These are phyloP conservation scores for Pseudonitzschia pungens DNA, from an alignment of 108 stramenopile genomes.

Conservation along the genomic window DNA sequence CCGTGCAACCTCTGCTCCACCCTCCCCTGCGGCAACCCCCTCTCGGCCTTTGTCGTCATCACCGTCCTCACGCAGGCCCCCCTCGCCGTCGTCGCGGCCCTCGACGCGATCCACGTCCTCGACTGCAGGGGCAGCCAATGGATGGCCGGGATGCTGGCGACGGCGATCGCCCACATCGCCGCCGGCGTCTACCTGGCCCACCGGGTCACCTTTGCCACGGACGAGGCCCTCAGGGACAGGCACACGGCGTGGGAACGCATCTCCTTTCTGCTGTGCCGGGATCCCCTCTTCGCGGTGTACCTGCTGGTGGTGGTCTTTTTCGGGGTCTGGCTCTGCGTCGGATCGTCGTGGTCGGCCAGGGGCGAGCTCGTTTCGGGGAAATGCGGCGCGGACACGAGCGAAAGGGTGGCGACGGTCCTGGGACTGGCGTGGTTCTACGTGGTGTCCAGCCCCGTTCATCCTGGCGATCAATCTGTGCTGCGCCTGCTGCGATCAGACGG, in stretches of 20 bases:
- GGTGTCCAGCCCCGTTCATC: not conserved
- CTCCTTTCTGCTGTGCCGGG: not conserved
- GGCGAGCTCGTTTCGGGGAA: not conserved
- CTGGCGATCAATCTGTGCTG: not conserved
- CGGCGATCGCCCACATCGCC: not conserved
- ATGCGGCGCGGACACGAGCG: not conserved
- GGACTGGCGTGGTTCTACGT: not conserved
- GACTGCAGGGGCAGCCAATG: not conserved
- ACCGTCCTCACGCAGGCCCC: not conserved
- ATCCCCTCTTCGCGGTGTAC: not conserved
- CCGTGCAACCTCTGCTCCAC: not conserved
- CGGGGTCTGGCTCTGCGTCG: not conserved
- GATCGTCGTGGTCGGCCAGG: not conserved
- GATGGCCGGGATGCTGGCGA: not conserved
- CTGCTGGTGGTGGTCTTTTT: not conserved
- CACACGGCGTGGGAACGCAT: conserved; percentile 6
- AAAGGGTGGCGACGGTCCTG: not conserved
- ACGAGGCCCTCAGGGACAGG: not conserved
- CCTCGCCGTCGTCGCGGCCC: not conserved
- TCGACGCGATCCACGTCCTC: not conserved
- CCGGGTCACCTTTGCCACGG: not conserved
- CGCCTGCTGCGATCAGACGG: conserved; percentile 1
- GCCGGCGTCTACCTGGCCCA: not conserved
- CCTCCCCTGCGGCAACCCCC: not conserved
- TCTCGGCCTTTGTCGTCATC: not conserved